Conservation (phyloP, 805 yeast species). For the Yamadazyma insecticola region DNA sequence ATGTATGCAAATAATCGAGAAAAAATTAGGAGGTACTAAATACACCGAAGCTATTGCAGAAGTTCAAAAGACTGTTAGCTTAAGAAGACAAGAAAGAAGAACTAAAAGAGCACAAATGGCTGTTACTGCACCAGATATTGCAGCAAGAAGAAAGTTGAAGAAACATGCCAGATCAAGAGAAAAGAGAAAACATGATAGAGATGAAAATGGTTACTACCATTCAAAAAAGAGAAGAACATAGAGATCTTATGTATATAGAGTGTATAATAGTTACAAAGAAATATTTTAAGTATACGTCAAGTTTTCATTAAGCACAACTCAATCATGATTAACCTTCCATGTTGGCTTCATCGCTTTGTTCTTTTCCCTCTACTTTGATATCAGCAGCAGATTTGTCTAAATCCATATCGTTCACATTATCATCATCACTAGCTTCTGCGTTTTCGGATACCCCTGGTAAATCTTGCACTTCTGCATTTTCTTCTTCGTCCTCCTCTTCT, state of each 20-base stretch:
- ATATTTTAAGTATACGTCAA: too few species aligned
- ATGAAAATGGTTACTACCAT: conserved; percentile 71
- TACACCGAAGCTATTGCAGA: conserved; percentile 57
- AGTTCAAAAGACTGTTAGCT: conserved; percentile 57
- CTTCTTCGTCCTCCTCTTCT: conserved; percentile 3
- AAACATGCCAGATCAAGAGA: conserved; percentile 75
- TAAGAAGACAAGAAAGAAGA: conserved; percentile 70
- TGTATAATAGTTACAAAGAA: conserved; percentile 2
- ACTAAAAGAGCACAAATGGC: conserved; percentile 73
- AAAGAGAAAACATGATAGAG: conserved; percentile 69
- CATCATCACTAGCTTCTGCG: conserved; percentile 7
- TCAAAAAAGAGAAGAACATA: conserved; percentile 46
- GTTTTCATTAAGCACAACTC: too few species aligned
- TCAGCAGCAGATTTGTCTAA: not conserved
- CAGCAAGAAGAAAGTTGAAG: conserved; percentile 73
- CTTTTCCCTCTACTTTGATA: not conserved
- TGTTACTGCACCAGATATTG: conserved; percentile 71
- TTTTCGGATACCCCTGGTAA: too few species aligned
- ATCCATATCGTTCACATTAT: conserved; percentile 4
- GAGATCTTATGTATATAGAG: not conserved
- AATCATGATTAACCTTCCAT: too few species aligned
- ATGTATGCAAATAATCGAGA: conserved; percentile 62
- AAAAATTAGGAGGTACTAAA: conserved; percentile 65
- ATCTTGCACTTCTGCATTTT: too few species aligned
- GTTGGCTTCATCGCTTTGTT: not conserved